Evolutionary conservation across 139 green algal genomes (phyloP), one percentile per base, ranked within the genome.

Genomic region (Marvania coccoides): DNA sequence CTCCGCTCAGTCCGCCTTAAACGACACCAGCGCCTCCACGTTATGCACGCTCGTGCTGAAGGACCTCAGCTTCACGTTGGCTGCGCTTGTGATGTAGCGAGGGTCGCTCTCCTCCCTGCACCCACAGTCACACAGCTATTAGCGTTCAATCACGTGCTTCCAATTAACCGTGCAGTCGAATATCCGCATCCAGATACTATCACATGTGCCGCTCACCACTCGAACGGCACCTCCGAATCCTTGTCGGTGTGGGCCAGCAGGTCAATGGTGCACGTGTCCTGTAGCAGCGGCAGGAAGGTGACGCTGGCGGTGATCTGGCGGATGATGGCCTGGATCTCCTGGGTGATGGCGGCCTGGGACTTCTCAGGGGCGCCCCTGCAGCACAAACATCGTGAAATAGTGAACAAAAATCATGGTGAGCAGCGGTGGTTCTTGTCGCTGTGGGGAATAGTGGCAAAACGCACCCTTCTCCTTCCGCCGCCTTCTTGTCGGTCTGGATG

Each of bases 11-110:
- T 80, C 73, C 8, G 56, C 54, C 69, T 89, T 90, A 80, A 93
- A 97, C 0, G 88, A 80, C 42, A 97, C 91, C 47, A 92, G 76
- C 0, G 91, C 82, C 29, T 95, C 91, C 63, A 97, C 90, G 55
- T 85, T 88, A 72, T 97, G 91, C 45, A 97, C 84, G 82, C 93
- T 96, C 9, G 92, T 98, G 58, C 66, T 90, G 81, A 98, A 98
- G 26, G 84, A 88, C 1, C 92, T 74, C 65, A 98, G 78, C 51
- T 87, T 86, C 7, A 98, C 80, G 54, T 92, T 84, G 12, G 89
- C 79, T 5, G 77, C 75, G 30, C 94, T 88, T 6, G 48, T 69
- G 42, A 97, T 96, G 74, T 84, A 85, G 34, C 84, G 71, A 2
- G 87, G 78, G 51, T 97, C 89, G 38, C 81, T 92, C 51, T 97